Base-by-base conservation (phyloP, 176 grass and related monocot genomes). In the Hyparrhenia diplandra region DNA sequence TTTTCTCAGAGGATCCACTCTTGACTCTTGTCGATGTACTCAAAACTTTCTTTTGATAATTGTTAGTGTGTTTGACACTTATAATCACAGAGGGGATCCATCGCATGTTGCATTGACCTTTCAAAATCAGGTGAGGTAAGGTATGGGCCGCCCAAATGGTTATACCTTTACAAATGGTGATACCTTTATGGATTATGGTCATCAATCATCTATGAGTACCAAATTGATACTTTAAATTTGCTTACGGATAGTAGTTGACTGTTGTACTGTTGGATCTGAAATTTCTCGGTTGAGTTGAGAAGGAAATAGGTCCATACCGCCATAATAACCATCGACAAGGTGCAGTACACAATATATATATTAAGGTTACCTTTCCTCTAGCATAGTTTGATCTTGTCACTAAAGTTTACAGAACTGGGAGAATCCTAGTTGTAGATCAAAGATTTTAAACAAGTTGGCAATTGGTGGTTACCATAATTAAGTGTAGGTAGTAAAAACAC, bases 191-290 rank as follows among this genome's bases (percentile, higher is more conserved):
- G 30, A 39, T 51, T 61, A 49, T 80, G 37, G 39, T 32, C 39
- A 67, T 73, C 37, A 29, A 69, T 43, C 54, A 64, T 82, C 72
- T 35, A 8, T n/a, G 40, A n/a, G 59, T 54, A 37, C 59, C 13
- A 2, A 34, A 3, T 34, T 54, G 42, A 16, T 52, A 74, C 24
- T 43, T 69, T 64, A 21, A n/a, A 40, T 69, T 80, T 41, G 14
- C 18, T 70, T 45, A 43, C 41, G 3, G 16, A 70, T 9, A 64
- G 40, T 32, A 24, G 77, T 69, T 54, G 43, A 25, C 47, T 75
- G 76, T 75, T 75, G 24, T 68, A 54, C 24, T 3, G 10, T 40
- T 51, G 24, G 63, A 74, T 84, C 49, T 60, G 69, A 61, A 69
- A 49, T 67, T 51, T 41, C 45, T n/a, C 51, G 54, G 16, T 20